Percentiles rank a stretch among this genome's conserved stretches.
phyloP scores from a whole-genome alignment of 1,284 basidiomycete species.

The Ustilago trichophora region DNA sequence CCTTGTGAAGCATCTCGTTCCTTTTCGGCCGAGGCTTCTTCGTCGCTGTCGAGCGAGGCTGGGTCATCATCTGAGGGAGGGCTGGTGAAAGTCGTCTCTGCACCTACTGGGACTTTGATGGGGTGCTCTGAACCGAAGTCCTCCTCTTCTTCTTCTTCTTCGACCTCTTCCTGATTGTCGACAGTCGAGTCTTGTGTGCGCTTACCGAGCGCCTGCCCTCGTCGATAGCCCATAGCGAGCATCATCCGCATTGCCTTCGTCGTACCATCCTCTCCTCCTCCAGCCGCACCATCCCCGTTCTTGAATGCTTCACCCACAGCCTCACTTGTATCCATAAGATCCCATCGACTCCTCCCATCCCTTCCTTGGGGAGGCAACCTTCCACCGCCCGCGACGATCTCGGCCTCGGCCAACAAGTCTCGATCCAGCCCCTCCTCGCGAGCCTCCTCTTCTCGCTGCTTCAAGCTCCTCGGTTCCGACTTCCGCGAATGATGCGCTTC shows the following conservation, averaged over 20 bases:
- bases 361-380: conserved; percentile 19
- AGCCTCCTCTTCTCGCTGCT: conserved; percentile 27
- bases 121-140: background rate
- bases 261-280: conserved; percentile 13
- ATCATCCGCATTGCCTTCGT: conserved; percentile 53
- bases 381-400: conserved; percentile 44
- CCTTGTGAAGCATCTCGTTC: conserved; percentile 6
- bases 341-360: conserved; percentile 22
- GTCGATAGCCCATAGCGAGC: conserved; percentile 53
- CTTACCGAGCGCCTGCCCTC: conserved; percentile 33
- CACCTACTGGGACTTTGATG: background rate
- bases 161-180: conserved; percentile 17
- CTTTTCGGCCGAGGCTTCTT: conserved; percentile 3
- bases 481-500: conserved; percentile 16
- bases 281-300: background rate
- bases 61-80: conserved; percentile 5
- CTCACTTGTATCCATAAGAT: conserved; percentile 4
- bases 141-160: conserved; percentile 15
- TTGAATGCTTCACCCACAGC: background rate
- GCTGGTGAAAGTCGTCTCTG: background rate
- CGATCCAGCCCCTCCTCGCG: conserved; percentile 32
- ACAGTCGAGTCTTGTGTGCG: conserved; percentile 1
- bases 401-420: conserved; percentile 42
- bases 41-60: conserved; percentile 18
- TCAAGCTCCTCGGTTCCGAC: conserved; percentile 3